Percentiles rank a stretch among this genome's conserved stretches.
These are phyloP conservation scores for Misopates orontium DNA, from an alignment of 257 asterid species.

Conservation along the genomic window DNA sequence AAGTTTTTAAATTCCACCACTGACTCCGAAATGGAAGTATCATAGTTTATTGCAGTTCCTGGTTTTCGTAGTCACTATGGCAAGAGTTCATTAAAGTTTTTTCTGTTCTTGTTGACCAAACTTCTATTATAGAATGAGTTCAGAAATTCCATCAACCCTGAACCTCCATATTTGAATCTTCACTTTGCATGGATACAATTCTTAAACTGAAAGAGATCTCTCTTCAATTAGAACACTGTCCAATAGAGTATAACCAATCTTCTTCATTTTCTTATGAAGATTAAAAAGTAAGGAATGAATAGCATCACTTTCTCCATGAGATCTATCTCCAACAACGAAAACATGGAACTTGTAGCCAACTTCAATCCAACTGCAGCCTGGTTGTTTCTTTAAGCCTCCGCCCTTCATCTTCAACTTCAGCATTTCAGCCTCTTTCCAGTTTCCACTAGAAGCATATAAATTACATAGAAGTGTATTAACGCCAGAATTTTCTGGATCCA, in stretches of 20 bases:
- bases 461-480: slow-evolving; percentile 39
- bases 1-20: too few relatives aligned
- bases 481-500: slow-evolving; percentile 33
- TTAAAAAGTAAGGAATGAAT: slow-evolving; percentile 31
- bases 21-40: too few relatives aligned
- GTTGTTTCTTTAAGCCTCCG: slow-evolving; percentile 60
- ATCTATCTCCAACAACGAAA: slow-evolving; percentile 49
- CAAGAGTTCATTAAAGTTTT: too few relatives aligned
- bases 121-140: too few relatives aligned
- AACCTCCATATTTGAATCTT: too few relatives aligned
- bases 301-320: slow-evolving; percentile 31
- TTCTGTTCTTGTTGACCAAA: too few relatives aligned
- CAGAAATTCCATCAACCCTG: too few relatives aligned
- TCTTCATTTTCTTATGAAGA: slow-evolving; percentile 57
- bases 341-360: slow-evolving; percentile 51
- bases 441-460: slow-evolving; percentile 35
- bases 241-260: slow-evolving; percentile 8
- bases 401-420: slow-evolving; percentile 57
- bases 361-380: slow-evolving; percentile 75
- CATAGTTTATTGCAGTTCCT: too few relatives aligned
- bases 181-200: too few relatives aligned
- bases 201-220: not conserved
- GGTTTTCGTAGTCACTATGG: too few relatives aligned
- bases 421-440: slow-evolving; percentile 48
- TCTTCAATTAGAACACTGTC: slow-evolving; percentile 23